Evolutionary conservation across 1,284 basidiomycete genomes (phyloP), one percentile per base, ranked within the genome.

Genomic region (Ganoderma sinense): DNA sequence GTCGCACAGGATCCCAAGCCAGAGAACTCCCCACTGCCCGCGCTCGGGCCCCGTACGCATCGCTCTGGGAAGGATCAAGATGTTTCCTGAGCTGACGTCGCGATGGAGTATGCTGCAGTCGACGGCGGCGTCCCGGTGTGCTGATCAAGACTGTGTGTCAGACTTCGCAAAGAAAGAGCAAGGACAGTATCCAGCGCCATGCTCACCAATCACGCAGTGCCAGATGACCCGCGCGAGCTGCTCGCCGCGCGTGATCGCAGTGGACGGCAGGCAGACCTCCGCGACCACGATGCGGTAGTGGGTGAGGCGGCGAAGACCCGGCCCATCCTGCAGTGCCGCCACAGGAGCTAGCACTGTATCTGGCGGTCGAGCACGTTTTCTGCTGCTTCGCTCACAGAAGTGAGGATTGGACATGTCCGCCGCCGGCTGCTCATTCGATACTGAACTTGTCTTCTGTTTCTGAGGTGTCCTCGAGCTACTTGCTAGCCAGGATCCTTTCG

Each of bases 271-370:
- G 59, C 70, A 69, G 2, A 71, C 65, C 39, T 71, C 70, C 6
- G 63, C 29, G 6, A 69, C 70, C 10, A 59, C 68, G 29, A 71
- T 59, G 23, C 70, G 67, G 29, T 63, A 67, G 53, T 71, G 70
- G 8, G 60, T 40, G 31, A 62, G 16, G 55, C 64, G 65, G 8
- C 63, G 66, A 23, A 63, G 45, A 10, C 66, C 51, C 31, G 16
- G 20, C n/a, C 59, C 41, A 18, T 45, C 29, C 20, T 40, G 11
- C 5, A 13, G 48, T 4, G 2, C 13, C 4, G 2, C 13, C 4
- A 18, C 20, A 4, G 33, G 7, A 4, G 53, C 36, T n/a, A n/a
- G n/a, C n/a, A n/a, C n/a, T 4, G 33, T 11, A 0, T 64, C 48
- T 4, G 23, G 20, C 2, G 55, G 45, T 18, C 13, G 56, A n/a